These are phyloP conservation scores for Aegle marmelos DNA, from an alignment of 345 rosid species.

Conservation along the genomic window DNA sequence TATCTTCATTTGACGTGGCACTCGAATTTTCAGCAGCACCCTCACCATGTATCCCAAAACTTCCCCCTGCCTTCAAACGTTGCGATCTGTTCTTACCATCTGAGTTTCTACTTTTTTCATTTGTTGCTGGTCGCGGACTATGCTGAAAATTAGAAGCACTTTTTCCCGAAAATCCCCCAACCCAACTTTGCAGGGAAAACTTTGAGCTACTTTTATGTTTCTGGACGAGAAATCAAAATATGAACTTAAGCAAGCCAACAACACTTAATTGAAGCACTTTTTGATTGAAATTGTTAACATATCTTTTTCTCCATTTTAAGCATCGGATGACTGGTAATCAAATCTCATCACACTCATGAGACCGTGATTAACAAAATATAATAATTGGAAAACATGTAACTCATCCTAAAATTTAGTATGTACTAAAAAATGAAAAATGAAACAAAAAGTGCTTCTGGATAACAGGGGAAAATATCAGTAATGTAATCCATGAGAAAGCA, in stretches of 20 bases:
- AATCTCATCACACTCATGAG: too few species aligned
- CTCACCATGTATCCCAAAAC: conserved; percentile 10
- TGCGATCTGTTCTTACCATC: conserved; percentile 29
- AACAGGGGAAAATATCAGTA: neutral
- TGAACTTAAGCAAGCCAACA: neutral
- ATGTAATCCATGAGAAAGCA: neutral
- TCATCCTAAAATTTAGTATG: neutral
- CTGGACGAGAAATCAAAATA: conserved; percentile 25
- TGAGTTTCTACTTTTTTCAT: conserved; percentile 26
- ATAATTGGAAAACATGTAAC: neutral
- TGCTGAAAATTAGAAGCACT: conserved; percentile 27
- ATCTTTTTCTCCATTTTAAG: neutral
- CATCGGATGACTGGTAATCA: too few species aligned
- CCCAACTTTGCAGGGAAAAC: conserved; percentile 42
- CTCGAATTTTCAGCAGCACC: conserved; percentile 25
- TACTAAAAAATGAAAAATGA: neutral
- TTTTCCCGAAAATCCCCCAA: conserved; percentile 48
- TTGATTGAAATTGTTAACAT: neutral
- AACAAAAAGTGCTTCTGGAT: neutral
- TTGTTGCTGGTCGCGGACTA: conserved; percentile 20
- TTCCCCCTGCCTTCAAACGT: conserved; percentile 22
- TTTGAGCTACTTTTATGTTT: conserved; percentile 55
- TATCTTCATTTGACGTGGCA: conserved; percentile 18
- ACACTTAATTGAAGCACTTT: neutral
- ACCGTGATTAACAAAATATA: too few species aligned